Evolutionary conservation across 1,284 basidiomycete genomes (phyloP).

Genomic region (Ceratobasidium sp.): DNA sequence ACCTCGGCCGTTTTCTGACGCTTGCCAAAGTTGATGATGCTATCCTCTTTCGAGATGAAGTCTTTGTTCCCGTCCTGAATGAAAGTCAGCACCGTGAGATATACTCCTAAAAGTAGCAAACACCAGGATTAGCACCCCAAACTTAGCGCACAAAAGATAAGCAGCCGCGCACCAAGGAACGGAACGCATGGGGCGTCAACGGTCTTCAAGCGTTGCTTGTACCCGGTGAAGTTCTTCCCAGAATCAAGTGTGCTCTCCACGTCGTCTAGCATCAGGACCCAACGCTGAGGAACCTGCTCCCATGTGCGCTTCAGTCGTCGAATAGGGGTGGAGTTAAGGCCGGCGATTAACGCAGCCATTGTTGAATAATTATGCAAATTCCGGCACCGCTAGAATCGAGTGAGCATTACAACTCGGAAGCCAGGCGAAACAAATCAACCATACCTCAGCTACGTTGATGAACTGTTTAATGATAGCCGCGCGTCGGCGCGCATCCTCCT

Average conservation of each 20-base stretch:
- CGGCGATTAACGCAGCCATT: slow-evolving; percentile 95
- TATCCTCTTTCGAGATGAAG: slow-evolving; percentile 67
- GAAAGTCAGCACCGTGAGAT: slow-evolving; percentile 94
- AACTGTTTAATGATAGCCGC: slow-evolving; percentile 88
- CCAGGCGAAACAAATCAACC: slow-evolving; percentile 48
- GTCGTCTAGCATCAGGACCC: slow-evolving; percentile 53
- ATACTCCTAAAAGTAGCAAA: slow-evolving; percentile 70
- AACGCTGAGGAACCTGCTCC: slow-evolving; percentile 81
- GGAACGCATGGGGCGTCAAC: slow-evolving; percentile 96
- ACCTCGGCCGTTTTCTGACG: slow-evolving; percentile 93
- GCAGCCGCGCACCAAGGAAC: slow-evolving; percentile 73
- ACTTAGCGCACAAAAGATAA: background rate
- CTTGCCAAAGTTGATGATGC: slow-evolving; percentile 95
- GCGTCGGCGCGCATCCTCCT: slow-evolving; percentile 87
- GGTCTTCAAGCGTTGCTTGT: slow-evolving; percentile 83
- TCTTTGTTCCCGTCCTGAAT: slow-evolving; percentile 99
- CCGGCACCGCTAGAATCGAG: slow-evolving; percentile 76
- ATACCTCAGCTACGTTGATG: slow-evolving; percentile 90
- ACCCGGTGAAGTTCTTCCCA: slow-evolving; percentile 92
- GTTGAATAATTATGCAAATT: slow-evolving; percentile 92
- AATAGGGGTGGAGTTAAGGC: slow-evolving; percentile 93
- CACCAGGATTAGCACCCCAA: background rate
- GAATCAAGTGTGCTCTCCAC: slow-evolving; percentile 88
- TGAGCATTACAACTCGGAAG: background rate
- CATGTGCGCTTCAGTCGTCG: slow-evolving; percentile 93